These are phyloP conservation scores for Sphagnum magellanicum DNA, from an alignment of 228 moss, liverwort and hornwort genomes.

Conservation along the genomic window DNA sequence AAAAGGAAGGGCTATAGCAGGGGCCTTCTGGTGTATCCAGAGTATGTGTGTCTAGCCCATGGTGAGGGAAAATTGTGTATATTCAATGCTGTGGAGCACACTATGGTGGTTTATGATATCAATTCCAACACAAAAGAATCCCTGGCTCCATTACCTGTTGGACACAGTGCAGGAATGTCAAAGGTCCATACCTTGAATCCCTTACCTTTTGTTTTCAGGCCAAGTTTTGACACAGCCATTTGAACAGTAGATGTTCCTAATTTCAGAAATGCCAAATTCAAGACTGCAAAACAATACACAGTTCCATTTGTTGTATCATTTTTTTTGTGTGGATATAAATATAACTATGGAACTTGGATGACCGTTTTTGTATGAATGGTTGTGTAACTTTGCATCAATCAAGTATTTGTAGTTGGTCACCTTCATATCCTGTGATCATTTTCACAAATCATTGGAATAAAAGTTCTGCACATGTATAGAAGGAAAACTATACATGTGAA, in stretches of 20 bases:
- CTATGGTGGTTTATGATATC: conserved; percentile 11
- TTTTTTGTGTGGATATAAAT: too few relatives aligned
- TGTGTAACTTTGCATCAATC: too few relatives aligned
- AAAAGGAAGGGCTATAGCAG: conserved; percentile 16
- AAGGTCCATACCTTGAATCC: conserved; percentile 24
- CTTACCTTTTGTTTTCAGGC: conserved; percentile 8
- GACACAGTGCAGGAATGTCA: conserved; percentile 4
- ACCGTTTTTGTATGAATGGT: too few relatives aligned
- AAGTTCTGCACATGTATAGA: too few relatives aligned
- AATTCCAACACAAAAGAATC: not conserved
- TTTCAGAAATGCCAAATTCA: too few relatives aligned
- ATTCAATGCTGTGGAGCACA: conserved; percentile 31
- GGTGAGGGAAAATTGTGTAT: conserved; percentile 22
- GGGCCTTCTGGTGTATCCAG: conserved; percentile 33
- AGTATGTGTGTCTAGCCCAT: conserved; percentile 22
- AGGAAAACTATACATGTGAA: too few relatives aligned
- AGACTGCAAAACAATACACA: too few relatives aligned
- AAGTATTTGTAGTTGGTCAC: too few relatives aligned
- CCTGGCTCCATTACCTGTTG: not conserved
- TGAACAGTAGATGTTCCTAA: not conserved
- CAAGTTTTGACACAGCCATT: conserved; percentile 7
- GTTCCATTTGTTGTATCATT: too few relatives aligned
- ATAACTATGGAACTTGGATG: too few relatives aligned
- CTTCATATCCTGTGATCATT: too few relatives aligned
- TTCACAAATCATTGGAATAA: too few relatives aligned